Percentiles rank a stretch among this genome's conserved stretches.
Evolutionary conservation across 176 grass and related monocot species (phyloP).

Genomic region (Oryza meyeriana): DNA sequence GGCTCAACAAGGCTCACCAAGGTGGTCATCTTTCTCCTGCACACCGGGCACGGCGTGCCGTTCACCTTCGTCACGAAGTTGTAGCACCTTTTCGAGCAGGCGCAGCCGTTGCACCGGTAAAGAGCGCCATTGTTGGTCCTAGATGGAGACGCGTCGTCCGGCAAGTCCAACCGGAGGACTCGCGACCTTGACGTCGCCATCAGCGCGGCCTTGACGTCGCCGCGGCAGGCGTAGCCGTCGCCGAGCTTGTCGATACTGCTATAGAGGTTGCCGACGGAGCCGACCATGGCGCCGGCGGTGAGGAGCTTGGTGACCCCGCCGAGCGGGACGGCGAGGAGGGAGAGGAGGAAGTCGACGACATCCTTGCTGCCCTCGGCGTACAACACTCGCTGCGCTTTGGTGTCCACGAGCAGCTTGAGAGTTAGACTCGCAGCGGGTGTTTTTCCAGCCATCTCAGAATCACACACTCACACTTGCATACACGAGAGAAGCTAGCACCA

Average conservation of each 20-base stretch:
- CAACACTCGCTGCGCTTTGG: slow-evolving; percentile 25
- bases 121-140: not conserved
- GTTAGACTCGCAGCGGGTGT: too few relatives aligned
- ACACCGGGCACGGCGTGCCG: not conserved
- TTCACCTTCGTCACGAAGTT: not conserved
- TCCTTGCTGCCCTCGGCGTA: slow-evolving; percentile 54
- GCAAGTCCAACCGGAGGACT: too few relatives aligned
- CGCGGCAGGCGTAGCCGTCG: not conserved
- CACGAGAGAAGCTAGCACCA: too few relatives aligned
- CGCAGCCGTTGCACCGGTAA: not conserved
- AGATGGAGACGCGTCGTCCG: not conserved
- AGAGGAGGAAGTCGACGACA: slow-evolving; percentile 53
- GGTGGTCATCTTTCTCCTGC: too few relatives aligned
- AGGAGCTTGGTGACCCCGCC: slow-evolving; percentile 22
- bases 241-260: slow-evolving; percentile 31
- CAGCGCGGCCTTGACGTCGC: not conserved
- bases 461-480: too few relatives aligned
- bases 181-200: too few relatives aligned
- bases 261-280: slow-evolving; percentile 33
- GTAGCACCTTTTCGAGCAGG: not conserved
- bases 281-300: not conserved
- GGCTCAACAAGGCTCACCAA: too few relatives aligned
- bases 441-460: too few relatives aligned
- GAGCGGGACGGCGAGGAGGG: slow-evolving; percentile 36
- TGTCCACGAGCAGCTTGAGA: not conserved